Conservation (phyloP, 345 rosid species). For the Moringa oleifera region DNA sequence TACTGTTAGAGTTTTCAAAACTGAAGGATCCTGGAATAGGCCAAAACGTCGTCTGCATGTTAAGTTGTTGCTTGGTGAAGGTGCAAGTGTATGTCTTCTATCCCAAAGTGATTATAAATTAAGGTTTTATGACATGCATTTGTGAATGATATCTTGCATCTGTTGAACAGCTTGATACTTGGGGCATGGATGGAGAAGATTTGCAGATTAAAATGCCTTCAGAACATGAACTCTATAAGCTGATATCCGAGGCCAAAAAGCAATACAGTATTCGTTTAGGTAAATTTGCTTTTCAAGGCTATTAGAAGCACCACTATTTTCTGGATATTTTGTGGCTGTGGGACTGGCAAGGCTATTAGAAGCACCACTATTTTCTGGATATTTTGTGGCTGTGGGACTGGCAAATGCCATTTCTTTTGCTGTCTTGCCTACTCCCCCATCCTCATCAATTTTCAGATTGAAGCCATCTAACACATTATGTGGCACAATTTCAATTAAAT, state of each 20-base stretch:
- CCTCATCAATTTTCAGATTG: constrained; percentile 1
- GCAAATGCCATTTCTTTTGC: background rate
- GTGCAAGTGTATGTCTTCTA: constrained; percentile 56
- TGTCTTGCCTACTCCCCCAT: background rate
- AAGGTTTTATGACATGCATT: background rate
- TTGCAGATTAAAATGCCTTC: constrained; percentile 58
- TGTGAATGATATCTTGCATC: background rate
- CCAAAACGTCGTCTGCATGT: constrained; percentile 67
- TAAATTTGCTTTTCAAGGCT: constrained; percentile 24
- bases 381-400: background rate
- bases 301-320: background rate
- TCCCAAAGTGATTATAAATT: background rate
- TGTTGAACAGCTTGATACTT: constrained; percentile 53
- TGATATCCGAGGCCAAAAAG: constrained; percentile 48
- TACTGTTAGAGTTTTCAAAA: constrained; percentile 49
- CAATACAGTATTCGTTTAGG: constrained; percentile 50
- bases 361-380: constrained; percentile 4
- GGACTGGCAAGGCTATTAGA: background rate
- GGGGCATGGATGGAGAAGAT: constrained; percentile 85
- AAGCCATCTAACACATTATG: background rate
- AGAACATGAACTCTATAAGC: constrained; percentile 34
- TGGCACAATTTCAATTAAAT: no score
- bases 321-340: background rate
- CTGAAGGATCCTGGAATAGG: constrained; percentile 82
- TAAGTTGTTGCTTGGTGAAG: constrained; percentile 68